Evolutionary conservation across 2,329 filamentous ascomycete genomes (phyloP), one percentile per base, ranked within the genome.

Genomic region (Gaeumannomyces tritici): DNA sequence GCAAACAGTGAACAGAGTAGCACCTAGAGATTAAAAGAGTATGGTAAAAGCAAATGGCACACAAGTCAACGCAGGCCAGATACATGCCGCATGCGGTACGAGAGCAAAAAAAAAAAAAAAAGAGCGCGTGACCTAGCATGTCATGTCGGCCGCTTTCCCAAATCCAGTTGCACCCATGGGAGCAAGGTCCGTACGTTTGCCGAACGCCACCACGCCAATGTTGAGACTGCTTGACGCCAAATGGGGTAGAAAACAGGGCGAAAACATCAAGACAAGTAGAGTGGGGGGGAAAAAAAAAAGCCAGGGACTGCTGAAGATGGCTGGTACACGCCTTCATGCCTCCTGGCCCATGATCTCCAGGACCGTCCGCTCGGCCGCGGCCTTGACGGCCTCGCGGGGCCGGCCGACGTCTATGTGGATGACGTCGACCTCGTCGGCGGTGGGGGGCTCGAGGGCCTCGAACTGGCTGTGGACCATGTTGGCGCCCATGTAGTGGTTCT

Each of bases 401-500:
- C 79, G 74, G 76, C 83, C 85, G 62, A 89, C 88, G 71, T 92
- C 88, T 63, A 93, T 79, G 62, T 79, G 84, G 65, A 92, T 81
- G 65, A 90, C 88, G 73, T 95, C 90, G 27, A 75, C 80, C 71
- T 92, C 89, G 62, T 90, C 85, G 57, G 77, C 75, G 61, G 80
- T 80, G 0, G 95, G 95, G 65, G 89, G 86, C 76, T 99, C 93
- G n/a, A 99, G 82, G 61, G 87, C 89, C 65, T 88, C 85, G 67
- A 98, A 89, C 73, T 99, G 95, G 76, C 91, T 96, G 70, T 89
- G 87, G 11, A 99, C 93, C 93, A 99, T 98, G 70, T 86, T 85
- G 68, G 91, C 89, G 69, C 95, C 93, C 93, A 99, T 97, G 76
- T 95, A 99, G 73, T 99, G 95, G 61, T 87, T 87, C 76, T 93